These are phyloP conservation scores for Coemansia guatemalensis DNA, from an alignment of 192 early-diverging fungal species.

Conservation along the genomic window DNA sequence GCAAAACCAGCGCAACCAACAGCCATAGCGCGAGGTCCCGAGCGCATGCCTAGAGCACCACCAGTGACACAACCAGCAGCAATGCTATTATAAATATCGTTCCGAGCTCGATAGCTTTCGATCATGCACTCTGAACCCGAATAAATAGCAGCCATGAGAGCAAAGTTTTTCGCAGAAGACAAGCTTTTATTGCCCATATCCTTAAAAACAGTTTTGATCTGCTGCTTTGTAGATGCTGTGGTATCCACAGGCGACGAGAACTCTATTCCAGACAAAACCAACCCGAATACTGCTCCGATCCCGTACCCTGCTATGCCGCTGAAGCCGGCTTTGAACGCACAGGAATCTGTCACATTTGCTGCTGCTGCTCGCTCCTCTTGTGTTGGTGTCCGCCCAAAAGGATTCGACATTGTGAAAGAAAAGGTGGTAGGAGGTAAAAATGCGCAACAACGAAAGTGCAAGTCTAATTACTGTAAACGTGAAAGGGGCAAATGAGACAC, in stretches of 20 bases:
- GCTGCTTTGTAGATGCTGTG: constrained; percentile 71
- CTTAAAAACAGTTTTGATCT: constrained; percentile 79
- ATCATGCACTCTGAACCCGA: constrained; percentile 93
- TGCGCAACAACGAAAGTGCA: background rate
- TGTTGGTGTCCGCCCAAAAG: constrained; percentile 39
- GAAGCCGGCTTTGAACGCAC: constrained; percentile 68
- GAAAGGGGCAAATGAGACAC: background rate
- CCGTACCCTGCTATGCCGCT: constrained; percentile 80
- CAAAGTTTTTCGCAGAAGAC: constrained; percentile 93
- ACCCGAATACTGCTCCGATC: constrained; percentile 85
- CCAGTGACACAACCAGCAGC: constrained; percentile 93
- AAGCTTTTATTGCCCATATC: constrained; percentile 85
- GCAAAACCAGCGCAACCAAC: constrained; percentile 92
- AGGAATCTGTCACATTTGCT: constrained; percentile 61
- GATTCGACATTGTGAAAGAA: constrained; percentile 27
- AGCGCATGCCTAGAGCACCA: constrained; percentile 71
- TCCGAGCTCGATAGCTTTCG: constrained; percentile 94
- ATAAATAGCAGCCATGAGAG: constrained; percentile 87
- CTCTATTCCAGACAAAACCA: constrained; percentile 92
- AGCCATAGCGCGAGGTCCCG: constrained; percentile 72
- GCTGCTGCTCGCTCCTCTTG: constrained; percentile 43
- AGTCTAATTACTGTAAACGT: background rate
- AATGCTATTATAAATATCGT: constrained; percentile 90
- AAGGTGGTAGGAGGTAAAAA: background rate
- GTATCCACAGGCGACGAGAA: constrained; percentile 73